phyloP scores from a whole-genome alignment of 331 rosid genomes.

The Dryas integrifolia region DNA sequence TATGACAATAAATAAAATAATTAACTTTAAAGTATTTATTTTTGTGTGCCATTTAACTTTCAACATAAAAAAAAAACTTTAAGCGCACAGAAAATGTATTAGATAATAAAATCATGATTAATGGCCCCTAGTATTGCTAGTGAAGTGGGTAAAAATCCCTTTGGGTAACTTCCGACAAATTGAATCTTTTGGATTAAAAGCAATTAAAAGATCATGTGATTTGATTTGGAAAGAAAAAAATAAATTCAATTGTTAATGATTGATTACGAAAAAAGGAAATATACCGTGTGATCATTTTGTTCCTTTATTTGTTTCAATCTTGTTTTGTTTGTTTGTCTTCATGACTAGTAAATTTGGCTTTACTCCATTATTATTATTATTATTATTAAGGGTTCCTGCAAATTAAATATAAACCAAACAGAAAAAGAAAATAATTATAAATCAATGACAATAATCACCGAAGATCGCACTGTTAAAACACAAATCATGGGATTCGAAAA shows the following conservation, averaged over 20 bases:
- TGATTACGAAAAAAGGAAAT: not conserved
- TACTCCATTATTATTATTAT: not conserved
- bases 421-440: slow-evolving; percentile 50
- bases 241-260: slow-evolving; percentile 20
- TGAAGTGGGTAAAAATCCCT: slow-evolving; percentile 23
- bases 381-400: slow-evolving; percentile 1
- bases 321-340: slow-evolving; percentile 35
- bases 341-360: slow-evolving; percentile 27
- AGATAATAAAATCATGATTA: slow-evolving; percentile 7
- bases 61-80: not conserved
- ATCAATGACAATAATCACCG: slow-evolving; percentile 56
- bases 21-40: too few species aligned
- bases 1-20: too few species aligned
- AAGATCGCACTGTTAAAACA: slow-evolving; percentile 49
- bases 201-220: slow-evolving; percentile 10
- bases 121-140: not conserved
- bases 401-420: not conserved
- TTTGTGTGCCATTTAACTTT: too few species aligned
- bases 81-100: not conserved
- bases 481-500: slow-evolving; percentile 67
- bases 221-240: slow-evolving; percentile 5
- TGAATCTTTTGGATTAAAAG: slow-evolving; percentile 39
- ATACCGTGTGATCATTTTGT: slow-evolving; percentile 38
- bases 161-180: slow-evolving; percentile 58
- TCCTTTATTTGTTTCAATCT: slow-evolving; percentile 11